These are phyloP conservation scores for Talaromyces albobiverticillius DNA, from an alignment of 2,329 filamentous ascomycete genomes.

Conservation along the genomic window DNA sequence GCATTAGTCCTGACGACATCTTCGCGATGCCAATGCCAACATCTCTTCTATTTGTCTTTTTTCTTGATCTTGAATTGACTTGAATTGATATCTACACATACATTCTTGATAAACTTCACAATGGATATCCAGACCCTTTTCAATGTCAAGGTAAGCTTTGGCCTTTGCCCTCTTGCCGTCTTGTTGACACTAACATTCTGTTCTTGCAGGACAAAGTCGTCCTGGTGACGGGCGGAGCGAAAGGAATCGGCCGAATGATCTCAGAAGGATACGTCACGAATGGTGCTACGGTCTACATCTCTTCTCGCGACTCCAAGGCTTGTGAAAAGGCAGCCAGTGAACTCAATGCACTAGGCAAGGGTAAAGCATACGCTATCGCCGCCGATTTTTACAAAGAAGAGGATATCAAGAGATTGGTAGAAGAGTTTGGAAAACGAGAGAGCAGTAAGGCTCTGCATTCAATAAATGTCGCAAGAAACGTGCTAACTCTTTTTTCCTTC, in stretches of 20 bases:
- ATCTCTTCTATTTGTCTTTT: neutral
- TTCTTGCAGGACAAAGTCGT: conserved; percentile 42
- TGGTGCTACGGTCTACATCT: conserved; percentile 53
- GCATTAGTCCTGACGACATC: neutral
- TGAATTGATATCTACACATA: neutral
- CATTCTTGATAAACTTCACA: neutral
- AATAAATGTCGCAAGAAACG: conserved; percentile 18
- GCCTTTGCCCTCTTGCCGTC: conserved; percentile 48
- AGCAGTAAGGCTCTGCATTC: conserved; percentile 60
- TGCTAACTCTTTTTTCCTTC: neutral
- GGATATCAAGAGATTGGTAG: conserved; percentile 47
- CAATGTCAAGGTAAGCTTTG: conserved; percentile 54
- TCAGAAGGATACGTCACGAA: conserved; percentile 54
- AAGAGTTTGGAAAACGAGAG: conserved; percentile 48
- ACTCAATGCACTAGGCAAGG: conserved; percentile 51
- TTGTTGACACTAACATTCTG: conserved; percentile 17
- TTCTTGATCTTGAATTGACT: neutral
- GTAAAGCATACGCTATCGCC: conserved; percentile 50
- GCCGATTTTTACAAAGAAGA: conserved; percentile 54
- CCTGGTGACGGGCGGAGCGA: conserved; percentile 52
- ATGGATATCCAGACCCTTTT: conserved; percentile 59
- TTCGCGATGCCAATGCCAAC: neutral
- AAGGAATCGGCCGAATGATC: conserved; percentile 54
- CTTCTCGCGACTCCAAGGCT: conserved; percentile 52
- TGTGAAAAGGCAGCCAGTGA: conserved; percentile 46